Evolutionary conservation across 306 rosid species (phyloP), one percentile per base, ranked within the genome.

Genomic region (Vicia villosa): DNA sequence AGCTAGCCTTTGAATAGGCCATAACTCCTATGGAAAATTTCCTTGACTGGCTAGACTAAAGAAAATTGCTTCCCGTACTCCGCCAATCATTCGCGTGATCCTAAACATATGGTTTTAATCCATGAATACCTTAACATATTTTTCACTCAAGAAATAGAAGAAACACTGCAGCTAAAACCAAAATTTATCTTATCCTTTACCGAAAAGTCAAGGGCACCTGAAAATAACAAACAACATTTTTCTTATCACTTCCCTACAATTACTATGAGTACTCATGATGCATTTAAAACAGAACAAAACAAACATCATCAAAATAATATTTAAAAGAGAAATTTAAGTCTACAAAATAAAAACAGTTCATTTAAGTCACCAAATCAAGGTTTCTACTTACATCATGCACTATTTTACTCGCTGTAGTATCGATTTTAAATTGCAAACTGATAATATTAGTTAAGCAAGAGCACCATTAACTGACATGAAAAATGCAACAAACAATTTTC

Each of bases 1-100:
- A n/a, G n/a, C n/a, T n/a, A n/a, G n/a, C n/a, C n/a, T n/a, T n/a
- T n/a, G n/a, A n/a, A n/a, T n/a, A n/a, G n/a, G n/a, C n/a, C n/a
- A n/a, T n/a, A n/a, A n/a, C n/a, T n/a, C n/a, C n/a, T n/a, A n/a
- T n/a, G n/a, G n/a, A n/a, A n/a, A n/a, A n/a, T n/a, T n/a, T n/a
- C n/a, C n/a, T n/a, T n/a, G n/a, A n/a, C n/a, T n/a, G n/a, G n/a
- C n/a, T n/a, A n/a, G n/a, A n/a, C n/a, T n/a, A n/a, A n/a, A n/a
- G n/a, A n/a, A n/a, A n/a, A n/a, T n/a, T n/a, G n/a, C n/a, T 85
- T 61, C 90, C 88, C 41, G 81, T 83, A 81, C 92, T 88, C 79
- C 88, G 76, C 73, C 83, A 62, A 32, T 81, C 86, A 60, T 86
- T 83, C 21, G 51, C 50, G 71, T 26, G 86, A 57, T 74, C 91